phyloP scores from a whole-genome alignment of 768 basidiomycete species.

The Mycena rebaudengoi region DNA sequence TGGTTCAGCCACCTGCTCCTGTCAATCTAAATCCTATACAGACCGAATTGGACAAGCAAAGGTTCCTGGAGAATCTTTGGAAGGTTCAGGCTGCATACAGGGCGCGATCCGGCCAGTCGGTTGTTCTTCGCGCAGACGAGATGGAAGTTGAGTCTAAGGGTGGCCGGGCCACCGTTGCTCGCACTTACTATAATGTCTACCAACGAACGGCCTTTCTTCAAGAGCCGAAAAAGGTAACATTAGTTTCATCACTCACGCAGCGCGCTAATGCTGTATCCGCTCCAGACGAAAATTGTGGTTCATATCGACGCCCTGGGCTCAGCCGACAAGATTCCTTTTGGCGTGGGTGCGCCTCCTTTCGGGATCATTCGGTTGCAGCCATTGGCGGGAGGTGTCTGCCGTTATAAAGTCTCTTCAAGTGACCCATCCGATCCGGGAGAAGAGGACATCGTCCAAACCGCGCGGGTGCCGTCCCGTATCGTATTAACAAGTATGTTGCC shows the following conservation, averaged over 20 bases:
- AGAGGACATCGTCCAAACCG: constrained; percentile 85
- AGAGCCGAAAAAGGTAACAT: constrained; percentile 78
- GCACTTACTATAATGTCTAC: constrained; percentile 92
- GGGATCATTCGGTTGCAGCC: constrained; percentile 86
- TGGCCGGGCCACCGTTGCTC: constrained; percentile 70
- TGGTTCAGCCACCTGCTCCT: constrained; percentile 78
- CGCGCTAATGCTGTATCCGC: not conserved
- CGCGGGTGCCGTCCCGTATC: constrained; percentile 76
- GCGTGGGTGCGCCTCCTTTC: constrained; percentile 72
- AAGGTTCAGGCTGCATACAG: constrained; percentile 84
- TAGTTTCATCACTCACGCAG: not conserved
- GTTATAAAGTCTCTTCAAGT: constrained; percentile 79
- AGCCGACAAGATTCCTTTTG: constrained; percentile 83
- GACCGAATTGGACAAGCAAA: constrained; percentile 73
- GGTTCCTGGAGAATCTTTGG: constrained; percentile 93
- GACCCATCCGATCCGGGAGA: constrained; percentile 78
- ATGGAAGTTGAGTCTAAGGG: constrained; percentile 76
- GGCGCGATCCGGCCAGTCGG: constrained; percentile 75
- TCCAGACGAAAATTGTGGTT: constrained; percentile 87
- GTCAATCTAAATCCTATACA: constrained; percentile 71
- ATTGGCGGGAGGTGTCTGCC: constrained; percentile 82
- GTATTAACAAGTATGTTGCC: constrained; percentile 78
- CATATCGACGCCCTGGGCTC: constrained; percentile 82
- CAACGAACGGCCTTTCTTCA: constrained; percentile 81
- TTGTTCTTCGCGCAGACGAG: constrained; percentile 75